phyloP scores from a whole-genome alignment of 169 alveolate species.

The Hepatocystis sp. region DNA sequence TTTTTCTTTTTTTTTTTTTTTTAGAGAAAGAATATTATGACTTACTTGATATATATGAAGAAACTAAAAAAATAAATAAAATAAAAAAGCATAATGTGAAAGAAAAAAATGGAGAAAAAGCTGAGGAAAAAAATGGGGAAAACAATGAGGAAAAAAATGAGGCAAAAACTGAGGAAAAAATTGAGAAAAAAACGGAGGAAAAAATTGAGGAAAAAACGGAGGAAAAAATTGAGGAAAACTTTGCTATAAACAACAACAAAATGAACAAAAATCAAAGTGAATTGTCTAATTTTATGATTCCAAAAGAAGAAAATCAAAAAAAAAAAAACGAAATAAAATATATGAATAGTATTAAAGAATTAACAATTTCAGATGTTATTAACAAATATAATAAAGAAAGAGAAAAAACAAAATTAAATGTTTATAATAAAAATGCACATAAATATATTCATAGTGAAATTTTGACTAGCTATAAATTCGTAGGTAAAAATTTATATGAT shows the following conservation, averaged over 20 bases:
- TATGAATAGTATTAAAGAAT: background rate
- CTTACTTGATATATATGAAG: conserved; percentile 29
- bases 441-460: conserved; percentile 40
- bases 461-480: conserved; percentile 10
- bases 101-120: too few species aligned
- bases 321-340: background rate
- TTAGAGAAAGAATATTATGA: conserved; percentile 34
- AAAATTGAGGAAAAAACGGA: too few species aligned
- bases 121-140: too few species aligned
- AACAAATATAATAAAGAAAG: conserved; percentile 27
- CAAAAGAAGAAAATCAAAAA: background rate
- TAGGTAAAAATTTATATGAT: conserved; percentile 13
- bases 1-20: conserved; percentile 3
- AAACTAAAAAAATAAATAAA: too few species aligned
- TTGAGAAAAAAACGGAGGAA: too few species aligned
- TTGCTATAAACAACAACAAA: too few species aligned
- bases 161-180: too few species aligned
- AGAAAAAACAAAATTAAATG: conserved; percentile 12
- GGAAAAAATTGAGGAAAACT: too few species aligned
- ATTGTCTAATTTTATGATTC: too few species aligned
- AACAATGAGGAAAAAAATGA: too few species aligned
- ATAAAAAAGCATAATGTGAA: too few species aligned
- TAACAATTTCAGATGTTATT: conserved; percentile 17
- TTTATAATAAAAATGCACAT: conserved; percentile 17
- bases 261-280: too few species aligned